These are phyloP conservation scores for Aspergillus ochraceus DNA, from an alignment of 2,329 filamentous ascomycete species.

Conservation along the genomic window DNA sequence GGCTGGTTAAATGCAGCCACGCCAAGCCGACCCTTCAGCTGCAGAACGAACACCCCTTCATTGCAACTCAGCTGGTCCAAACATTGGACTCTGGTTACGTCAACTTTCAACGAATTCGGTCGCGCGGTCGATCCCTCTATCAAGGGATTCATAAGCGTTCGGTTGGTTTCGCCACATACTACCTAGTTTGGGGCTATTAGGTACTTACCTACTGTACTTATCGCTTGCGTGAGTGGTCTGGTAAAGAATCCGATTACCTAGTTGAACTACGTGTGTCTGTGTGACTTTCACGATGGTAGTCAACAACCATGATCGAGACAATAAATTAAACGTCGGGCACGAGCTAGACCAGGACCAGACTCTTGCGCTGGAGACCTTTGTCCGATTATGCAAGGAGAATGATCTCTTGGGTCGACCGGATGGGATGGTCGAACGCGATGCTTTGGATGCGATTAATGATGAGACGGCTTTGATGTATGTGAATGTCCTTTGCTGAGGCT, in stretches of 20 bases:
- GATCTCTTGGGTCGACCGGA: constrained; percentile 12
- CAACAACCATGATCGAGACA: constrained; percentile 6
- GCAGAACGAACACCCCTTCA: not conserved
- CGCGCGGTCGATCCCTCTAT: not conserved
- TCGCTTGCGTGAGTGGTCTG: too few relatives aligned
- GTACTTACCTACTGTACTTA: too few relatives aligned
- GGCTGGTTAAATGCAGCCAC: not conserved
- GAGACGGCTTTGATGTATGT: constrained; percentile 18
- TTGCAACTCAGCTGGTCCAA: not conserved
- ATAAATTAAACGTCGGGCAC: constrained; percentile 18
- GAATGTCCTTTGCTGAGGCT: not conserved
- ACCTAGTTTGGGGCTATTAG: not conserved
- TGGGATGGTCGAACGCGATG: constrained; percentile 14
- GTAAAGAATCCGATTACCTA: too few relatives aligned
- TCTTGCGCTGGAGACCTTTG: not conserved
- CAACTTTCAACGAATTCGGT: not conserved
- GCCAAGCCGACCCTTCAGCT: not conserved
- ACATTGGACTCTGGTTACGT: not conserved
- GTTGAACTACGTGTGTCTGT: not conserved
- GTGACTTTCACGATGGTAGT: not conserved
- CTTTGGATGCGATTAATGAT: constrained; percentile 17
- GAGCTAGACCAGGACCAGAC: not conserved
- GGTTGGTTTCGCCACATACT: not conserved
- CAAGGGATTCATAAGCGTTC: not conserved
- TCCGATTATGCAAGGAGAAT: constrained; percentile 1